phyloP scores from a whole-genome alignment of 345 rosid genomes.

The Brassica nigra region DNA sequence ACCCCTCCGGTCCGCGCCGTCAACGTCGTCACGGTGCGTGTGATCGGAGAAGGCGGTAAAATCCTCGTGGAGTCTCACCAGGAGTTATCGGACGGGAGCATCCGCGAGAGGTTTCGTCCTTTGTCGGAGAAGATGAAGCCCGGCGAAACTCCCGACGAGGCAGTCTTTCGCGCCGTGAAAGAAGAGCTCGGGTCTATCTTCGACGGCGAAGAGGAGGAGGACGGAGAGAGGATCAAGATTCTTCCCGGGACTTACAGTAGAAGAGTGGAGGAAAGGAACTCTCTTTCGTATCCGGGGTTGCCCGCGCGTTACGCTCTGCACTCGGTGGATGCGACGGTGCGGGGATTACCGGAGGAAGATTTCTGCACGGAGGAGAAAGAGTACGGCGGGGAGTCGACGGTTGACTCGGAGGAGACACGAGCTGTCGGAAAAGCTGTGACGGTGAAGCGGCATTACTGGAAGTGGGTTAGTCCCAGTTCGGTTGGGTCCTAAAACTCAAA shows the following conservation, averaged over 20 bases:
- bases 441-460: constrained; percentile 82
- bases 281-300: constrained; percentile 78
- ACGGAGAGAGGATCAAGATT: constrained; percentile 36
- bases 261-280: constrained; percentile 74
- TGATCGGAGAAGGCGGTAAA: constrained; percentile 45
- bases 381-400: constrained; percentile 39
- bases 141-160: constrained; percentile 60
- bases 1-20: constrained; percentile 77
- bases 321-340: constrained; percentile 67
- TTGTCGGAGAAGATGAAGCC: constrained; percentile 95
- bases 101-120: constrained; percentile 66
- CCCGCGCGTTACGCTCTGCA: constrained; percentile 78
- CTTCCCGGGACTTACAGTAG: constrained; percentile 58
- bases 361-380: constrained; percentile 76
- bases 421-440: constrained; percentile 62
- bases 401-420: constrained; percentile 42
- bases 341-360: constrained; percentile 84
- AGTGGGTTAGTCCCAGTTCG: constrained; percentile 74
- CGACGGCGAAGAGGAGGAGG: constrained; percentile 5
- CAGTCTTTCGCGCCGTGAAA: constrained; percentile 66
- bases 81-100: constrained; percentile 76
- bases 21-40: constrained; percentile 65
- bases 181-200: constrained; percentile 80
- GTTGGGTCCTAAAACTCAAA: constrained; percentile 41
- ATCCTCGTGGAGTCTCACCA: constrained; percentile 78